Conservation (phyloP, 208 protist species). For the Leishmania tarentolae region DNA sequence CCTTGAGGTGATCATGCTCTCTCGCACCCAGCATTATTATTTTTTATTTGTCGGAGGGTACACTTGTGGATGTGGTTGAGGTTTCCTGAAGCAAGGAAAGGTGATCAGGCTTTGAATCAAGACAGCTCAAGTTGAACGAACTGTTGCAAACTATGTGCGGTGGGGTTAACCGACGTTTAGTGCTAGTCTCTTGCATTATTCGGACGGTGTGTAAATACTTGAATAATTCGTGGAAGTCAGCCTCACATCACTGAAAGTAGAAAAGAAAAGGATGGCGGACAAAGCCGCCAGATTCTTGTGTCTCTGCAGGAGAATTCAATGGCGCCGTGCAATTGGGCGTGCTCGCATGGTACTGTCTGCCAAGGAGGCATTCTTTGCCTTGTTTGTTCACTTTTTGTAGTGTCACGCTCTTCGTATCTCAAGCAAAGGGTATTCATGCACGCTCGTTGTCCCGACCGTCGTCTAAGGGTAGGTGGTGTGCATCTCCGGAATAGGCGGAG, state of each 20-base stretch:
- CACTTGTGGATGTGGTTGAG: no score
- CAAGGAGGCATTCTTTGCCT: no score
- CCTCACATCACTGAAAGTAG: neutral
- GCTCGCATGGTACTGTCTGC: neutral
- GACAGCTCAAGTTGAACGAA: neutral
- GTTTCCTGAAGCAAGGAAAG: no score
- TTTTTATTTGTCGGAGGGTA: no score
- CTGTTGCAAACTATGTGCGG: no score
- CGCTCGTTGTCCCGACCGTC: neutral
- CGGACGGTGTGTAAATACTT: neutral
- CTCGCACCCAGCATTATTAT: no score
- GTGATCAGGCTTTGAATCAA: neutral
- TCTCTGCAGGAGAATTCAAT: neutral
- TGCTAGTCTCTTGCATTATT: neutral
- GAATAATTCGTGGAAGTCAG: no score
- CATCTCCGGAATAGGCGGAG: no score
- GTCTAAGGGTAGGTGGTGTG: no score
- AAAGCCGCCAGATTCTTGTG: neutral
- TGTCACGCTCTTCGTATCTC: neutral
- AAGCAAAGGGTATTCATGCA: neutral
- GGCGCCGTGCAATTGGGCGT: neutral
- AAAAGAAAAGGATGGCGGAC: neutral
- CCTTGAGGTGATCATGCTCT: no score
- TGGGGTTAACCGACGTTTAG: neutral
- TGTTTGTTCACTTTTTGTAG: neutral